Conservation (phyloP, 371 early-diverging fungal genomes). For the Amoeboaphelidium protococcarum region DNA sequence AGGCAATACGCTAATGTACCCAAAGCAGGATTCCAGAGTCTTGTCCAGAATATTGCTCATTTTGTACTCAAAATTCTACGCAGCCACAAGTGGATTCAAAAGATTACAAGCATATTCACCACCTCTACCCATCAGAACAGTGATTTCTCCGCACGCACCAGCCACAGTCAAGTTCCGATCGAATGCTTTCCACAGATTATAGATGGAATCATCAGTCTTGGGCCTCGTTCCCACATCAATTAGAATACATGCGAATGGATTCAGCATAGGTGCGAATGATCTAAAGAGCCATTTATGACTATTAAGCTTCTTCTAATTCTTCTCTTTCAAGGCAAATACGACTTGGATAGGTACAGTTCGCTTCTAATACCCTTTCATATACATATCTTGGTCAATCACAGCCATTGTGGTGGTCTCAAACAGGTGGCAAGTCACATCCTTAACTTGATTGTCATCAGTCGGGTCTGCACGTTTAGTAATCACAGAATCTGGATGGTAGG, state of each 20-base stretch:
- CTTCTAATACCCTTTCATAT: not conserved
- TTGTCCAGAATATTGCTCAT: conserved; percentile 53
- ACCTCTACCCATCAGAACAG: conserved; percentile 20
- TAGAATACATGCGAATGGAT: conserved; percentile 61
- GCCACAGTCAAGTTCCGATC: conserved; percentile 11
- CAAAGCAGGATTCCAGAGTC: conserved; percentile 49
- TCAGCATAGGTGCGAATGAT: conserved; percentile 53
- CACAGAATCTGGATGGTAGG: not conserved
- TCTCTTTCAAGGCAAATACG: conserved; percentile 56
- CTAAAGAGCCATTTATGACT: conserved; percentile 94
- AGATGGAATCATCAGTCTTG: conserved; percentile 36
- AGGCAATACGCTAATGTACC: conserved; percentile 50
- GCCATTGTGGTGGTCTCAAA: not conserved
- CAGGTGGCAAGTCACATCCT: not conserved
- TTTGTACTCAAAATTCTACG: conserved; percentile 57
- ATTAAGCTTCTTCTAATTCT: conserved; percentile 37
- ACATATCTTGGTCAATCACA: not conserved
- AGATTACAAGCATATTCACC: not conserved
- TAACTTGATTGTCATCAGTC: not conserved
- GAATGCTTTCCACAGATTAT: conserved; percentile 73
- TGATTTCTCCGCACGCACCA: conserved; percentile 1
- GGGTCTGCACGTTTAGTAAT: not conserved
- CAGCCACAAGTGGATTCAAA: conserved; percentile 68
- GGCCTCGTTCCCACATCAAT: conserved; percentile 84
- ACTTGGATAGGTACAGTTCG: conserved; percentile 67